Conservation (phyloP, 2,329 filamentous ascomycete genomes). For the Microsporum ferrugineum region DNA sequence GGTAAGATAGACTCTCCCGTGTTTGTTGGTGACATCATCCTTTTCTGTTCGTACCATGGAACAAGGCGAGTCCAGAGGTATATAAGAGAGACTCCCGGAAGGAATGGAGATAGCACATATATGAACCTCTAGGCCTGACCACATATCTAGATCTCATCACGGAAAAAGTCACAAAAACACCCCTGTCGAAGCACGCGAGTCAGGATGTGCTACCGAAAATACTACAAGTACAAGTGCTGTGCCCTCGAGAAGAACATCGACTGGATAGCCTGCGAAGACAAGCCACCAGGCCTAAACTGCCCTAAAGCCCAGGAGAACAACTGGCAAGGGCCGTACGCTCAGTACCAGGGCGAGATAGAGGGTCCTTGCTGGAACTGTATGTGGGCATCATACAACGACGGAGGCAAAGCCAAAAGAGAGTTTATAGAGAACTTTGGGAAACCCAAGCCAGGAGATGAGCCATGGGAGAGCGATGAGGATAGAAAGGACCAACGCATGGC, state of each 20-base stretch:
- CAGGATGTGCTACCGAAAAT: slow-evolving; percentile 5
- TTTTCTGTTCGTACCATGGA: neutral
- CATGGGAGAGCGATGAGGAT: slow-evolving; percentile 6
- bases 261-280: slow-evolving; percentile 1
- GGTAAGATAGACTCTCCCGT: neutral
- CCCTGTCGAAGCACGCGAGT: neutral
- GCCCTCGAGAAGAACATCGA: neutral
- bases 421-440: neutral
- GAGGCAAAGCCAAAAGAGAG: slow-evolving; percentile 4
- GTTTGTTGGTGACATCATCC: neutral
- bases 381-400: slow-evolving; percentile 5
- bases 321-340: slow-evolving; percentile 4
- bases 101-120: neutral
- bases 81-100: neutral
- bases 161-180: neutral
- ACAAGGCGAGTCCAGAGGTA: neutral
- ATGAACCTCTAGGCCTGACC: neutral
- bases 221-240: slow-evolving; percentile 4
- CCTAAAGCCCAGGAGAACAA: slow-evolving; percentile 1
- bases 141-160: neutral
- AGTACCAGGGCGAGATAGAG: neutral
- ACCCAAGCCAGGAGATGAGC: slow-evolving; percentile 1
- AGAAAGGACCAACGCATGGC: slow-evolving; percentile 4
- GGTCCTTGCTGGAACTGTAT: slow-evolving; percentile 7
- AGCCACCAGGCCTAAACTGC: slow-evolving; percentile 6